Evolutionary conservation across 345 rosid genomes (phyloP).

Genomic region (Turritis glabra): DNA sequence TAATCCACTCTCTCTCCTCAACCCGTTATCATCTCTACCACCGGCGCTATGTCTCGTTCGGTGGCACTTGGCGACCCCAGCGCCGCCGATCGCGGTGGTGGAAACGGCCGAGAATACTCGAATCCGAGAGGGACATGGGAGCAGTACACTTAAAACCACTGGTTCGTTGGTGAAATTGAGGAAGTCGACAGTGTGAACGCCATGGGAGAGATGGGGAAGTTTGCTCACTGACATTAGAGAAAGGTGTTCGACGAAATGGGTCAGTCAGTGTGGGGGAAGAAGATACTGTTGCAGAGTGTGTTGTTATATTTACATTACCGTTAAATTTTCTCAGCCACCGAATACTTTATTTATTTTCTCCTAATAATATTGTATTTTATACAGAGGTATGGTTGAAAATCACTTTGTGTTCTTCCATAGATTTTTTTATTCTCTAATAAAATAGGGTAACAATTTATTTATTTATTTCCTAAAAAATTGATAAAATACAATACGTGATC

Average conservation of each 20-base stretch:
- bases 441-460: too few species aligned
- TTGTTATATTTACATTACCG: neutral
- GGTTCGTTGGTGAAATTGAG: constrained; percentile 12
- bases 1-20: constrained; percentile 22
- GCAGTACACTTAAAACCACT: constrained; percentile 19
- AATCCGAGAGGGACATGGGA: constrained; percentile 17
- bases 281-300: constrained; percentile 12
- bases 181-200: constrained; percentile 22
- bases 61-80: constrained; percentile 12
- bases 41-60: constrained; percentile 15
- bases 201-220: constrained; percentile 33
- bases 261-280: constrained; percentile 4
- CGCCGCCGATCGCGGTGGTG: constrained; percentile 23
- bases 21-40: constrained; percentile 19
- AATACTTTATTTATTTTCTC: neutral
- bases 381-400: constrained; percentile 19
- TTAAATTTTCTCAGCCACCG: constrained; percentile 34
- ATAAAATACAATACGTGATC: too few species aligned
- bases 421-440: neutral
- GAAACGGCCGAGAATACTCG: constrained; percentile 23
- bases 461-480: too few species aligned
- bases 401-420: neutral
- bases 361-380: neutral
- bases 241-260: constrained; percentile 21
- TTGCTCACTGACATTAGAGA: constrained; percentile 31